Conservation (phyloP, 192 early-diverging fungal genomes). For the Coemansia sp. region DNA sequence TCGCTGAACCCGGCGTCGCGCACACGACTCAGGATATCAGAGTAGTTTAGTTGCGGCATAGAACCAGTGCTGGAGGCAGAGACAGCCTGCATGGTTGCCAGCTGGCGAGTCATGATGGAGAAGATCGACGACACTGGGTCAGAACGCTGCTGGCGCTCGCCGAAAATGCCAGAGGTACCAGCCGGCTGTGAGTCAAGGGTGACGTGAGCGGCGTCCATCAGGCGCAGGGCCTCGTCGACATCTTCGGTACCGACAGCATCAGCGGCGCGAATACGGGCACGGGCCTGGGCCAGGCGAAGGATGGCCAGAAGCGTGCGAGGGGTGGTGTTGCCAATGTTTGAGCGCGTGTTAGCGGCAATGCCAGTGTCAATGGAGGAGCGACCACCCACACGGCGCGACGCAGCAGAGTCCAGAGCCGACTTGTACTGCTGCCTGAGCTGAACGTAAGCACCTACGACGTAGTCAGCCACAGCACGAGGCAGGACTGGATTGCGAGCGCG, state of each 20-base stretch:
- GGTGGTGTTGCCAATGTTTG: conserved; percentile 48
- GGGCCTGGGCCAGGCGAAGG: conserved; percentile 80
- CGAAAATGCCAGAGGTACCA: conserved; percentile 20
- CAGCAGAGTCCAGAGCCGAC: conserved; percentile 17
- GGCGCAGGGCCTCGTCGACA: conserved; percentile 86
- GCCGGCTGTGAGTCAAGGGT: conserved; percentile 65
- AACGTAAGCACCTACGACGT: conserved; percentile 87
- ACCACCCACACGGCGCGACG: conserved; percentile 12
- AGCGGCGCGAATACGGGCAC: conserved; percentile 77
- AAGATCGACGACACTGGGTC: conserved; percentile 71
- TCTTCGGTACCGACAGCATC: conserved; percentile 69
- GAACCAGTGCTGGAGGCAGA: conserved; percentile 25
- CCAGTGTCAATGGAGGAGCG: conserved; percentile 34
- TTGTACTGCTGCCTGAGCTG: conserved; percentile 71
- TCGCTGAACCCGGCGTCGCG: conserved; percentile 78
- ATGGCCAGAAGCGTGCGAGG: conserved; percentile 85
- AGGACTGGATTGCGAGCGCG: conserved; percentile 74
- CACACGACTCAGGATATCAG: conserved; percentile 69
- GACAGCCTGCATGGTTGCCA: conserved; percentile 62
- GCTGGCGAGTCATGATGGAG: conserved; percentile 72
- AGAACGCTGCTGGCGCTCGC: conserved; percentile 44
- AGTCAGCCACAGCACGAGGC: conserved; percentile 75
- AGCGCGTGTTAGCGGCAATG: conserved; percentile 10
- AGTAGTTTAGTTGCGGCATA: conserved; percentile 62
- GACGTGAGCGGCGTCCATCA: conserved; percentile 91